These are phyloP conservation scores for Paraleonurus japonicus DNA, from an alignment of 257 asterid genomes.

Conservation along the genomic window DNA sequence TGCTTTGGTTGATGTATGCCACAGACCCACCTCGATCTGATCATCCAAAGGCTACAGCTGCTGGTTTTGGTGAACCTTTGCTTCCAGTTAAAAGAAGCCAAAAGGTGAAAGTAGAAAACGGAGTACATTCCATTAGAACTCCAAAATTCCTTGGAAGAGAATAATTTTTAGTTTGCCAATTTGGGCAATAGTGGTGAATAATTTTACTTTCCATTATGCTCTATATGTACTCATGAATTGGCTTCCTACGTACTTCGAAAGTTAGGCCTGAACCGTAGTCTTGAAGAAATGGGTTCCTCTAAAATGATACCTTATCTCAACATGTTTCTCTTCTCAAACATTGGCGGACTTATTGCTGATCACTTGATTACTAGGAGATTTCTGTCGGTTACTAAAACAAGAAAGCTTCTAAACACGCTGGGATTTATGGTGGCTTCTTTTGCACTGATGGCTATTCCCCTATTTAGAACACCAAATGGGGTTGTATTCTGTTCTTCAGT, in stretches of 20 bases:
- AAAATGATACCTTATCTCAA: constrained; percentile 90
- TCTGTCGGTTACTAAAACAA: constrained; percentile 74
- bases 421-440: constrained; percentile 79
- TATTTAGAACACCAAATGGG: constrained; percentile 69
- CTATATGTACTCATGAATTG: constrained; percentile 94
- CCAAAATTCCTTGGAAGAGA: constrained; percentile 79
- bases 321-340: constrained; percentile 86
- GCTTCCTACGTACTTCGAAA: constrained; percentile 96
- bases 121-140: constrained; percentile 38
- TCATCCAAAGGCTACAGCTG: constrained; percentile 84
- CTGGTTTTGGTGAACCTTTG: constrained; percentile 74
- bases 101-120: constrained; percentile 53
- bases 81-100: constrained; percentile 55
- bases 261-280: constrained; percentile 76
- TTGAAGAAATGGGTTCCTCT: constrained; percentile 95
- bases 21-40: constrained; percentile 88
- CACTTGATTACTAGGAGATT: constrained; percentile 63
- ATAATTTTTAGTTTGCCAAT: constrained; percentile 69
- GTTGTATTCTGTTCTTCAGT: constrained; percentile 75
- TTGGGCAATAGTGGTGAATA: constrained; percentile 87
- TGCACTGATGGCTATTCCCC: constrained; percentile 69
- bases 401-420: constrained; percentile 74
- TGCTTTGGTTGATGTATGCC: constrained; percentile 78
- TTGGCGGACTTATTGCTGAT: constrained; percentile 88
- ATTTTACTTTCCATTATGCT: constrained; percentile 90